A percentile compares a stretch with the other conserved stretches of the same genome.
These are phyloP conservation scores for Globisporangium cylindrosporum DNA, from an alignment of 352 stramenopile genomes.

Conservation along the genomic window DNA sequence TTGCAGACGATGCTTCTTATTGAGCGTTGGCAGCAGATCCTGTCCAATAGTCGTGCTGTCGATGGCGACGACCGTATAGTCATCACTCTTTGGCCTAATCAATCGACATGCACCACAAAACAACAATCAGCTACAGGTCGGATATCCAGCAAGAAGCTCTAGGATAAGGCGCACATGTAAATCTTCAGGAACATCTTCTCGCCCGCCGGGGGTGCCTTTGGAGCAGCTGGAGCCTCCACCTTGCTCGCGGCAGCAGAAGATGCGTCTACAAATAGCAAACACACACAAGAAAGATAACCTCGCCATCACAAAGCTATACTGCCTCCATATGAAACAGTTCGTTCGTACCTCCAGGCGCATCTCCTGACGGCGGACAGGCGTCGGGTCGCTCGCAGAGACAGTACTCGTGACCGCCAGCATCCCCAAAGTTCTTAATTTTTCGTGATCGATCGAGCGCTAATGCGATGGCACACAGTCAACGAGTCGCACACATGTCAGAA, in stretches of 20 bases:
- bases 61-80: slow-evolving; percentile 87
- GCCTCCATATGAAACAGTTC: background rate
- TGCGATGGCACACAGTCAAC: background rate
- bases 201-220: slow-evolving; percentile 46
- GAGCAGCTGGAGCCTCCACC: slow-evolving; percentile 27
- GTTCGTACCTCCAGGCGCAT: slow-evolving; percentile 37
- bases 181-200: slow-evolving; percentile 88
- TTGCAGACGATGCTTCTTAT: slow-evolving; percentile 84
- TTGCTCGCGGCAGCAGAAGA: slow-evolving; percentile 20
- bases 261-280: slow-evolving; percentile 17
- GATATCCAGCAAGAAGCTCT: background rate
- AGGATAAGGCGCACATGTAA: slow-evolving; percentile 42
- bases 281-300: background rate
- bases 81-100: slow-evolving; percentile 80
- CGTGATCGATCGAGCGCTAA: slow-evolving; percentile 76
- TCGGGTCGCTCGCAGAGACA: slow-evolving; percentile 85
- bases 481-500: background rate
- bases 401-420: slow-evolving; percentile 83
- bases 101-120: background rate
- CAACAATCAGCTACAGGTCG: background rate
- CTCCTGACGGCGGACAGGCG: slow-evolving; percentile 69
- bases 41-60: slow-evolving; percentile 75
- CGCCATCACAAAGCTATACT: background rate
- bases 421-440: slow-evolving; percentile 91
- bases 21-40: slow-evolving; percentile 80